A percentile compares a stretch with the other conserved stretches of the same genome.
Conservation (phyloP, 495 filamentous ascomycete species). For the Penicillium daleae region DNA sequence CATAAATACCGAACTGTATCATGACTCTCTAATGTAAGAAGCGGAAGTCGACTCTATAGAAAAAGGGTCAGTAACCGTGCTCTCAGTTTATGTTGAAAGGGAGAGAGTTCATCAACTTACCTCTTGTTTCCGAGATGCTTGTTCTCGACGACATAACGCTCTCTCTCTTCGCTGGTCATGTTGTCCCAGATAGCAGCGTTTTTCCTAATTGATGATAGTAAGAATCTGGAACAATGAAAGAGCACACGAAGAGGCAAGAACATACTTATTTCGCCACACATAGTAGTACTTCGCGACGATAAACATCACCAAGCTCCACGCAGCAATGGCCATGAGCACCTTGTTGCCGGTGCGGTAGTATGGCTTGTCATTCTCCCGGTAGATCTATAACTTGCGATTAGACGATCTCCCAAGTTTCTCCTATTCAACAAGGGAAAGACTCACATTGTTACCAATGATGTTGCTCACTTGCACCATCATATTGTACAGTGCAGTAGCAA, state of each 20-base stretch:
- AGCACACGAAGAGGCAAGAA: neutral
- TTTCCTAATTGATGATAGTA: slow-evolving; percentile 23
- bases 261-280: slow-evolving; percentile 59
- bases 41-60: slow-evolving; percentile 53
- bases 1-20: slow-evolving; percentile 1
- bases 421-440: slow-evolving; percentile 14
- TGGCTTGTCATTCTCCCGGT: slow-evolving; percentile 66
- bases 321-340: slow-evolving; percentile 59
- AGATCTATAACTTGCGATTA: slow-evolving; percentile 49
- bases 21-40: slow-evolving; percentile 48
- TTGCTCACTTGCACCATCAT: slow-evolving; percentile 71
- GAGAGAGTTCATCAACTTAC: slow-evolving; percentile 31
- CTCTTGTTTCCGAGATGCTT: slow-evolving; percentile 73
- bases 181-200: slow-evolving; percentile 56
- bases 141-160: slow-evolving; percentile 67
- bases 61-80: slow-evolving; percentile 6
- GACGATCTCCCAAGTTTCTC: neutral
- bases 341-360: slow-evolving; percentile 68
- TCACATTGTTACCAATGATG: slow-evolving; percentile 65
- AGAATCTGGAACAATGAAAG: neutral
- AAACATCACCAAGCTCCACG: slow-evolving; percentile 60
- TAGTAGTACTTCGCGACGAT: slow-evolving; percentile 65
- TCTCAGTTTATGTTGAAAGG: neutral
- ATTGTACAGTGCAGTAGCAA: slow-evolving; percentile 70
- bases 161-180: slow-evolving; percentile 64